These are phyloP conservation scores for Lecanoromycetidae sp. DNA, from an alignment of 2,329 filamentous ascomycete genomes.

Conservation along the genomic window DNA sequence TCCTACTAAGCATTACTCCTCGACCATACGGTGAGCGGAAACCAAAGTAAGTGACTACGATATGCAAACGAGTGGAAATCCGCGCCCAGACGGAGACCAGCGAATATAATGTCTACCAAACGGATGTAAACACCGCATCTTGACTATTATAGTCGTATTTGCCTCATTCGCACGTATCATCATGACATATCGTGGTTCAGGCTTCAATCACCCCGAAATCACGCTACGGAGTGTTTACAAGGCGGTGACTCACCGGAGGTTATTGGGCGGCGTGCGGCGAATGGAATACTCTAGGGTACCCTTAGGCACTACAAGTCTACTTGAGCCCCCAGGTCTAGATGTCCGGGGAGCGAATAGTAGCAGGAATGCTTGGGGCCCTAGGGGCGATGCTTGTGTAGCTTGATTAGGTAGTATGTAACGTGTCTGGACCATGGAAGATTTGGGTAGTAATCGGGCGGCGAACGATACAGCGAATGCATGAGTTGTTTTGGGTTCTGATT, in stretches of 20 bases:
- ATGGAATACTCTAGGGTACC: too few relatives aligned
- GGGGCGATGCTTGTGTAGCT: too few relatives aligned
- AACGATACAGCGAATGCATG: background rate
- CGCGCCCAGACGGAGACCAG: background rate
- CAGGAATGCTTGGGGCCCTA: too few relatives aligned
- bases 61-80: background rate
- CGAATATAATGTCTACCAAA: too few relatives aligned
- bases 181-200: too few relatives aligned
- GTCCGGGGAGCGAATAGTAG: too few relatives aligned
- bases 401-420: background rate
- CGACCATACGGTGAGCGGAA: background rate
- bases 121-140: too few relatives aligned
- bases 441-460: constrained; percentile 3
- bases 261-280: constrained; percentile 1
- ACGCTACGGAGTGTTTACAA: background rate
- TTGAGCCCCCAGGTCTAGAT: too few relatives aligned
- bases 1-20: background rate
- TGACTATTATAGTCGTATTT: too few relatives aligned
- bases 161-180: too few relatives aligned
- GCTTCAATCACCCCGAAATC: too few relatives aligned
- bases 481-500: background rate
- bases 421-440: background rate
- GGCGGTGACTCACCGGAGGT: background rate
- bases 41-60: background rate
- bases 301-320: too few relatives aligned